These are phyloP conservation scores for Carpinus viminea DNA, from an alignment of 306 rosid species.

Conservation along the genomic window DNA sequence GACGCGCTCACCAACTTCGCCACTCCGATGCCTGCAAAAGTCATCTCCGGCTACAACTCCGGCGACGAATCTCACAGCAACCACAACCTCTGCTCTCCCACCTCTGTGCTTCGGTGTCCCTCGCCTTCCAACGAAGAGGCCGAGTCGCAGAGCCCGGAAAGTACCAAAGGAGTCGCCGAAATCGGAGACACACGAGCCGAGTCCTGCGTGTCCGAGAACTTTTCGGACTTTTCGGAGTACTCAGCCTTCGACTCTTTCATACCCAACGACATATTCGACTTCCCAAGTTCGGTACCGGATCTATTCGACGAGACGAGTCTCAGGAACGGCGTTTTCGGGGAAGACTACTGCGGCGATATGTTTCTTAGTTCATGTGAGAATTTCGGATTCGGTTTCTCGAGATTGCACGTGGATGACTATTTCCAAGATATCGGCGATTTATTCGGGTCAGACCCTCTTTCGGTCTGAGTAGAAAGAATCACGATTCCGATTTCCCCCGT, in stretches of 20 bases:
- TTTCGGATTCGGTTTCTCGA: constrained; percentile 47
- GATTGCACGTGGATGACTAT: constrained; percentile 46
- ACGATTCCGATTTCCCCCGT: constrained; percentile 9
- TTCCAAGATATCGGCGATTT: constrained; percentile 89
- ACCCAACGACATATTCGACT: constrained; percentile 53
- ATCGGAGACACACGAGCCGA: constrained; percentile 29
- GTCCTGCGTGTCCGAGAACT: constrained; percentile 46
- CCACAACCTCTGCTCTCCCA: constrained; percentile 57
- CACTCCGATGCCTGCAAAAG: constrained; percentile 34
- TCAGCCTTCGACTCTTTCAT: constrained; percentile 43
- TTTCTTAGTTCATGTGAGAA: constrained; percentile 35
- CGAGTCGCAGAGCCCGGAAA: constrained; percentile 36
- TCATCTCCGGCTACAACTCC: constrained; percentile 41
- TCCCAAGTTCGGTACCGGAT: constrained; percentile 41
- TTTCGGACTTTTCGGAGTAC: constrained; percentile 36
- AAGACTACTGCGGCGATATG: constrained; percentile 22
- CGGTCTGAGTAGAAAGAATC: constrained; percentile 37
- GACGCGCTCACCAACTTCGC: constrained; percentile 90
- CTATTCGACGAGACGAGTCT: constrained; percentile 33
- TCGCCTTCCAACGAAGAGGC: constrained; percentile 57
- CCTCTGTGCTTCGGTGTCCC: constrained; percentile 62
- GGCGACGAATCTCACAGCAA: constrained; percentile 53
- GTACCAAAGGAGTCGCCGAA: constrained; percentile 10
- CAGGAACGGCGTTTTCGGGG: constrained; percentile 19
- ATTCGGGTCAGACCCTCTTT: constrained; percentile 59